Evolutionary conservation across 371 early-diverging fungal species (phyloP).

Genomic region (Rhizopus sp.): DNA sequence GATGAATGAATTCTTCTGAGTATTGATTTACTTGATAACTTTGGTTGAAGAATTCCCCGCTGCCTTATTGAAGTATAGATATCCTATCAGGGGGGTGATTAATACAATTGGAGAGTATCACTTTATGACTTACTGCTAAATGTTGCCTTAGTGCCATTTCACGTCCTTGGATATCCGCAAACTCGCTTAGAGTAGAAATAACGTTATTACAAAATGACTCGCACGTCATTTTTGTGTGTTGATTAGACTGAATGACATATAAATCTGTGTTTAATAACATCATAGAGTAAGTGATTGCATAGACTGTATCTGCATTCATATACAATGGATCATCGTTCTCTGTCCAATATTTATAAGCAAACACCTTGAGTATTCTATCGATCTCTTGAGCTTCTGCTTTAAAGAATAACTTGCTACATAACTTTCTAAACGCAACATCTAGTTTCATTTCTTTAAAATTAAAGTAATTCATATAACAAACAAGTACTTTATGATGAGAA

Average conservation of each 20-base stretch:
- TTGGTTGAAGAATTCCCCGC: constrained; percentile 62
- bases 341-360: constrained; percentile 74
- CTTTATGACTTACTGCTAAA: constrained; percentile 3
- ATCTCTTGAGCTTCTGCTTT: constrained; percentile 88
- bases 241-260: constrained; percentile 61
- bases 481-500: constrained; percentile 39
- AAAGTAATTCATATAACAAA: constrained; percentile 68
- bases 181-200: constrained; percentile 45
- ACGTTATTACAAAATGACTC: constrained; percentile 56
- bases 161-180: constrained; percentile 1
- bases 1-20: no score
- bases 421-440: constrained; percentile 68
- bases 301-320: constrained; percentile 65
- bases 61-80: constrained; percentile 65
- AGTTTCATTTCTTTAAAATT: constrained; percentile 67
- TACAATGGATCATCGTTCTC: constrained; percentile 61
- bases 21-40: no score
- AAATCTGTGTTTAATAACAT: constrained; percentile 92
- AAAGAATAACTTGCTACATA: constrained; percentile 71
- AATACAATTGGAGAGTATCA: background rate
- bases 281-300: constrained; percentile 81
- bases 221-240: constrained; percentile 55
- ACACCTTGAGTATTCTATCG: constrained; percentile 79
- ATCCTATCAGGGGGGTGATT: constrained; percentile 30
- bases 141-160: background rate